Evolutionary conservation across 2,329 filamentous ascomycete genomes (phyloP).

Genomic region (Penicillium glabrum): DNA sequence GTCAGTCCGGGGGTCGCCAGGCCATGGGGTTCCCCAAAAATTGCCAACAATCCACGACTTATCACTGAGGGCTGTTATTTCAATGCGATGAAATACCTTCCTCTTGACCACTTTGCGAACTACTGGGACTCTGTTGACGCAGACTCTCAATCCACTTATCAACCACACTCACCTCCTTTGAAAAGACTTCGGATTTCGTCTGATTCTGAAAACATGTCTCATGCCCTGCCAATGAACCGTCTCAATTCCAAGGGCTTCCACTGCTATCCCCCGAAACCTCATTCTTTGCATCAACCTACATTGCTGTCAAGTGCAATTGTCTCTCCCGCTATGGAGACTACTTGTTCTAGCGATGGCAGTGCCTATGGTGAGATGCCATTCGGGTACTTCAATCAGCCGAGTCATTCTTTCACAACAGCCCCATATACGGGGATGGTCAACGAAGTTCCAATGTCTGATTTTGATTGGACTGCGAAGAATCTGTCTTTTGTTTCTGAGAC

Average conservation of each 20-base stretch:
- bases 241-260: background rate
- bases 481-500: constrained; percentile 8
- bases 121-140: background rate
- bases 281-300: background rate
- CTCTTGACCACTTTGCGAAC: background rate
- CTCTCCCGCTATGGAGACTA: background rate
- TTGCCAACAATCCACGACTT: background rate
- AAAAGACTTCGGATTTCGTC: background rate
- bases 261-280: background rate
- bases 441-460: background rate
- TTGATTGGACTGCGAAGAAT: constrained; percentile 1
- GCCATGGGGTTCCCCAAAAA: constrained; percentile 6
- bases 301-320: background rate
- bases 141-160: background rate
- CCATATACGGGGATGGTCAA: background rate
- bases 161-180: background rate
- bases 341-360: background rate
- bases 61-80: constrained; percentile 1
- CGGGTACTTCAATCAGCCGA: background rate
- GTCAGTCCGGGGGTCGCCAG: constrained; percentile 7
- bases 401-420: background rate
- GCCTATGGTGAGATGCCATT: background rate
- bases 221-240: background rate
- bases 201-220: background rate
- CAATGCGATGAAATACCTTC: background rate